A percentile compares a stretch with the other conserved stretches of the same genome.
phyloP scores from a whole-genome alignment of 2,329 filamentous ascomycete species.

The Cladophialophora chaetospira region DNA sequence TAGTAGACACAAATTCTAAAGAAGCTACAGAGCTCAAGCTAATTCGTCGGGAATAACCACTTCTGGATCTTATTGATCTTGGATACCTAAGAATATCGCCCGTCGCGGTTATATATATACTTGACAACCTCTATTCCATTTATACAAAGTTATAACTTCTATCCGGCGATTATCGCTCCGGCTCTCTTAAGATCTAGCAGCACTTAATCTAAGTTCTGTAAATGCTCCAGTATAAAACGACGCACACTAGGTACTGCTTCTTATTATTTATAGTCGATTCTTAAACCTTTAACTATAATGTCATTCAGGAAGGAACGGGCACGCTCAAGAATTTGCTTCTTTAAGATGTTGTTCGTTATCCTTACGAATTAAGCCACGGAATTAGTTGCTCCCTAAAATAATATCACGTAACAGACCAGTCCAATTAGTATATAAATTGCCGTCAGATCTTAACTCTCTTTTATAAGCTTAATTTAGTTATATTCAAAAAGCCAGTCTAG shows the following conservation, averaged over 20 bases:
- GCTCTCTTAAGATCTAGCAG: background rate
- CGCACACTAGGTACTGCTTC: background rate
- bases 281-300: background rate
- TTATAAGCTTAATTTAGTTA: background rate
- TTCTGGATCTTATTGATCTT: background rate
- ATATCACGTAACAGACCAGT: background rate
- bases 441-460: background rate
- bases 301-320: background rate
- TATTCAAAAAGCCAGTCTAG: constrained; percentile 1
- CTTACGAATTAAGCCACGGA: background rate
- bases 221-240: background rate
- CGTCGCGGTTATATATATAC: background rate
- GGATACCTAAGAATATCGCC: background rate
- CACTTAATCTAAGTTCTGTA: background rate
- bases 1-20: background rate
- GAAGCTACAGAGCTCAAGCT: background rate
- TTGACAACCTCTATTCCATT: background rate
- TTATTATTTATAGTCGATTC: background rate
- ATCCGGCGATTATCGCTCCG: background rate
- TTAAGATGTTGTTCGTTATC: background rate
- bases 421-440: background rate
- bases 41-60: background rate
- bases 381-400: background rate
- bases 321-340: background rate
- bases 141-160: background rate